Evolutionary conservation across 176 grass and related monocot genomes (phyloP).

Genomic region (Themeda triandra): DNA sequence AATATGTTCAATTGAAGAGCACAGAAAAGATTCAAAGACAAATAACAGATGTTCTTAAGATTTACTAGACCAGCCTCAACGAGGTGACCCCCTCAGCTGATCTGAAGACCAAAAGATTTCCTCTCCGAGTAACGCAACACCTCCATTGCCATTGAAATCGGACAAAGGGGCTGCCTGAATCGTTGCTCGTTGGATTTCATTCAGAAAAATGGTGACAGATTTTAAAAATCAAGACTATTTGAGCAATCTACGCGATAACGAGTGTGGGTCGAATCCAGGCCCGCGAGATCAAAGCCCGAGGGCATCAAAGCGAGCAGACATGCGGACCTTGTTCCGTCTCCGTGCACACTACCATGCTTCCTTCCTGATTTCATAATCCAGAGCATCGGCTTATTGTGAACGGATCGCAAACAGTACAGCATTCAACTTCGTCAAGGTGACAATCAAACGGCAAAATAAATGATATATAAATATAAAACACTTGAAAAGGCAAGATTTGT

Average conservation of each 20-base stretch:
- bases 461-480: background rate
- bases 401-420: background rate
- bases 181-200: conserved; percentile 34
- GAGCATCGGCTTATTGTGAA: conserved; percentile 78
- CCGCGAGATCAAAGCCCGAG: conserved; percentile 56
- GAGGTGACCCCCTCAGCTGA: background rate
- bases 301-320: conserved; percentile 76
- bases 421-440: background rate
- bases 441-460: background rate
- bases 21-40: background rate
- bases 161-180: conserved; percentile 86
- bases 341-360: conserved; percentile 73
- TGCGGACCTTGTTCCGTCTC: conserved; percentile 46
- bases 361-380: conserved; percentile 49
- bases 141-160: conserved; percentile 56
- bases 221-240: background rate
- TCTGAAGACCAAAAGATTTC: conserved; percentile 80
- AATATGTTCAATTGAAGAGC: background rate
- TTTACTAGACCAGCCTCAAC: background rate
- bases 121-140: conserved; percentile 82
- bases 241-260: accelerated
- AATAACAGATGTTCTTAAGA: background rate
- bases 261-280: conserved; percentile 60
- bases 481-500: background rate
- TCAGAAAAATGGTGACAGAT: background rate